Conservation (phyloP, 768 basidiomycete species). For the Holtermannia corniformis region DNA sequence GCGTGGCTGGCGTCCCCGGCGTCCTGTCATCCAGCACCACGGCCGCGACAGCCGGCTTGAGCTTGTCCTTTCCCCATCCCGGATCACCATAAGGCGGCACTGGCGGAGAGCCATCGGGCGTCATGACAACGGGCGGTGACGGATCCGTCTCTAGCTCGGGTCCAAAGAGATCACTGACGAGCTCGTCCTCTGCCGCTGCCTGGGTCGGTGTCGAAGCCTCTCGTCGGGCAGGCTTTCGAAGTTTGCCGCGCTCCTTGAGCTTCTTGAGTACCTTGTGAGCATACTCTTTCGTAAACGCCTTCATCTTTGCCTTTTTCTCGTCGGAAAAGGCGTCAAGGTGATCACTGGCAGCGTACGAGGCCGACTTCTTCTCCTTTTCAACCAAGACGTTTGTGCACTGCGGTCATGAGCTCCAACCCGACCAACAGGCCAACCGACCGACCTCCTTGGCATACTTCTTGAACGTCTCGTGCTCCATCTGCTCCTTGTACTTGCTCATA, state of each 20-base stretch:
- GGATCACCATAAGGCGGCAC: neutral
- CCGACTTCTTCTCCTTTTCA: slow-evolving; percentile 92
- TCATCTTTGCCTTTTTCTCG: slow-evolving; percentile 81
- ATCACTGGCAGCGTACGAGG: slow-evolving; percentile 58
- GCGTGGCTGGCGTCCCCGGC: neutral
- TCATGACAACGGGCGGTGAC: neutral
- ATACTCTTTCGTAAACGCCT: slow-evolving; percentile 86
- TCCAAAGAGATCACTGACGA: slow-evolving; percentile 5
- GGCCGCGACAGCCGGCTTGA: neutral
- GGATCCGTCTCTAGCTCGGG: neutral
- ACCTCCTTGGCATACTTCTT: slow-evolving; percentile 96
- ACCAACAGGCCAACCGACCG: slow-evolving; percentile 15
- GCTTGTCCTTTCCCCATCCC: neutral
- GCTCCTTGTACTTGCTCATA: slow-evolving; percentile 78
- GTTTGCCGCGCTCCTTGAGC: slow-evolving; percentile 33
- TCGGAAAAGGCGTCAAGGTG: slow-evolving; percentile 68
- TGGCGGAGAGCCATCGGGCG: neutral
- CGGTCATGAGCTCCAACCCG: too few relatives aligned
- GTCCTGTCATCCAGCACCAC: neutral
- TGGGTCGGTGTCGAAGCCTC: neutral
- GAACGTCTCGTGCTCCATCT: slow-evolving; percentile 67
- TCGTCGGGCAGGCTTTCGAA: neutral
- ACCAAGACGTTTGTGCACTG: slow-evolving; percentile 77
- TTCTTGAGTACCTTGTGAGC: slow-evolving; percentile 57
- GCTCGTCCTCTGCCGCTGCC: neutral